A percentile compares a stretch with the other conserved stretches of the same genome.
Evolutionary conservation across 2,329 filamentous ascomycete species (phyloP).

Genomic region (Alternaria novae-zelandiae): DNA sequence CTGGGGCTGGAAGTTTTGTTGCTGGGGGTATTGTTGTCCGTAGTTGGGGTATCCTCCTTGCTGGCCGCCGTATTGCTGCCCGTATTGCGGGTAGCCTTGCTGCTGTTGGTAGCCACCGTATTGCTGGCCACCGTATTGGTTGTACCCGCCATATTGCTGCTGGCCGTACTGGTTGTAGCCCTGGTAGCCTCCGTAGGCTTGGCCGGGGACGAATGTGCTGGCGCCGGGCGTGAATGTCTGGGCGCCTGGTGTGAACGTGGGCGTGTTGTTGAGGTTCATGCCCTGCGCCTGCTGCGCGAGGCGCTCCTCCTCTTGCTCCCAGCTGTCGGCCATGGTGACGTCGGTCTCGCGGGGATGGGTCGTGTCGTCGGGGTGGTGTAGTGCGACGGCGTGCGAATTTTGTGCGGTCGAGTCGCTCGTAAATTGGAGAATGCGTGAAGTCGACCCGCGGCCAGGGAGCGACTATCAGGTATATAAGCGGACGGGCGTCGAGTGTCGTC

Average conservation of each 20-base stretch:
- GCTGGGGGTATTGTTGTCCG: constrained; percentile 39
- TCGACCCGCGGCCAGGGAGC: constrained; percentile 8
- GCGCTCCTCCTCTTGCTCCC: constrained; percentile 89
- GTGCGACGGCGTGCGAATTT: neutral
- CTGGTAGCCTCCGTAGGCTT: constrained; percentile 59
- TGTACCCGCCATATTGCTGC: constrained; percentile 57
- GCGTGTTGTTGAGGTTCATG: constrained; percentile 40
- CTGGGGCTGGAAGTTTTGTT: constrained; percentile 38
- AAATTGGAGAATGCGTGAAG: neutral
- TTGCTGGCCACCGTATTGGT: constrained; percentile 59
- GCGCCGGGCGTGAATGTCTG: constrained; percentile 13
- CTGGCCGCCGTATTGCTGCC: constrained; percentile 56
- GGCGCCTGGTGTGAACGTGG: constrained; percentile 21
- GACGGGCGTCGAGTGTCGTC: constrained; percentile 10
- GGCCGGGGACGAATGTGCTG: constrained; percentile 11
- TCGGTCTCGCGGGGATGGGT: constrained; percentile 8
- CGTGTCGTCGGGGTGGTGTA: constrained; percentile 8
- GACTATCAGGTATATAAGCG: constrained; percentile 9
- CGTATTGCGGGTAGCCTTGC: constrained; percentile 35
- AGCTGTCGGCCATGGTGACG: constrained; percentile 79
- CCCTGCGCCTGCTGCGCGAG: constrained; percentile 70
- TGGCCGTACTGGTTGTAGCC: constrained; percentile 63
- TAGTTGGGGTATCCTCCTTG: constrained; percentile 29
- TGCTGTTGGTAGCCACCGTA: constrained; percentile 57
- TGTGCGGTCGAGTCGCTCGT: neutral